These are phyloP conservation scores for Trichophyton schoenleinii DNA, from an alignment of 2,329 filamentous ascomycete species.

Conservation along the genomic window DNA sequence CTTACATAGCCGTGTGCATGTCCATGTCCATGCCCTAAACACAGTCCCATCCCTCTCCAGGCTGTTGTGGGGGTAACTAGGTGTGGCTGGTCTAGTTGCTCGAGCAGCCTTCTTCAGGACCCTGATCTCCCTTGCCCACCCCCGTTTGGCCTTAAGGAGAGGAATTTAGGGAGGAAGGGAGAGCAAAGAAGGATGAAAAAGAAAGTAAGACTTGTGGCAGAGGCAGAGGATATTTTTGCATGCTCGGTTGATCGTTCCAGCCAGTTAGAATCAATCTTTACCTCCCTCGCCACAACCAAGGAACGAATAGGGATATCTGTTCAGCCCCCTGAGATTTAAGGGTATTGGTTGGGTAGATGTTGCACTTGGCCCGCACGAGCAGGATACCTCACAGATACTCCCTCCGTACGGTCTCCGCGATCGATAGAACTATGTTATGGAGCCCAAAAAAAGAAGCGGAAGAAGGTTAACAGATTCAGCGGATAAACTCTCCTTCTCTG, in stretches of 20 bases:
- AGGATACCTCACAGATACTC: not conserved
- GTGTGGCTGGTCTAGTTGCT: not conserved
- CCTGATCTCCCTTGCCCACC: not conserved
- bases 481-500: no score
- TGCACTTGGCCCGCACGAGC: not conserved
- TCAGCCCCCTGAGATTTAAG: not conserved
- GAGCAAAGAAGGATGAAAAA: not conserved
- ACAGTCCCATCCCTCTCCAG: not conserved
- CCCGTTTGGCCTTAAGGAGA: not conserved
- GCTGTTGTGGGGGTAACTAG: not conserved
- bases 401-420: not conserved
- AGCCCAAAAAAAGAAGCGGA: not conserved
- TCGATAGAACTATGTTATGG: no score
- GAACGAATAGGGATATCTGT: not conserved
- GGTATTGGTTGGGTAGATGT: not conserved
- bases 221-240: not conserved
- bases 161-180: not conserved
- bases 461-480: not conserved
- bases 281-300: not conserved
- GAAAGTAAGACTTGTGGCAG: not conserved
- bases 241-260: not conserved
- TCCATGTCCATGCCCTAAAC: not conserved
- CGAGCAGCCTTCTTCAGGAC: not conserved
- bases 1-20: not conserved
- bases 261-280: not conserved